These are phyloP conservation scores for Sporisorium sorghi DNA, from an alignment of 1,284 basidiomycete genomes.

Conservation along the genomic window DNA sequence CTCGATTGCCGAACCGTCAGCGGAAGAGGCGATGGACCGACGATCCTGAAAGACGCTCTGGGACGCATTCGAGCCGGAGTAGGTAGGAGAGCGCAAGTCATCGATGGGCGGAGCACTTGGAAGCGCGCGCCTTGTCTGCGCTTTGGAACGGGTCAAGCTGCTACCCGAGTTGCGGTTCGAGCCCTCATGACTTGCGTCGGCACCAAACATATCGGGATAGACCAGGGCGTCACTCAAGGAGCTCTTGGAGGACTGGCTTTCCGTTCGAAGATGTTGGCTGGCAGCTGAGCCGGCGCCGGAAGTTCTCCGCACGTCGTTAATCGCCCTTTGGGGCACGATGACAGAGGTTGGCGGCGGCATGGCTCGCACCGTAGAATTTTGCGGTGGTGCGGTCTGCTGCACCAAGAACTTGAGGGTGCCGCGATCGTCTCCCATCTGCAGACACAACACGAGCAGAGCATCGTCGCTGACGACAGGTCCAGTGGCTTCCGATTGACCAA, in stretches of 20 bases:
- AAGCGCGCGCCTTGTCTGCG: slow-evolving; percentile 44
- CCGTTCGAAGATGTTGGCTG: slow-evolving; percentile 45
- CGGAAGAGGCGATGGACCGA: slow-evolving; percentile 42
- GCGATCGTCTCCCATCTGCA: slow-evolving; percentile 66
- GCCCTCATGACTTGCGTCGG: slow-evolving; percentile 28
- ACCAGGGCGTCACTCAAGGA: slow-evolving; percentile 53
- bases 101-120: slow-evolving; percentile 42
- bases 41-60: slow-evolving; percentile 31
- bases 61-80: slow-evolving; percentile 5
- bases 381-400: slow-evolving; percentile 48
- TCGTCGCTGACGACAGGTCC: slow-evolving; percentile 65
- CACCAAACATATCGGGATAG: slow-evolving; percentile 32
- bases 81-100: slow-evolving; percentile 41
- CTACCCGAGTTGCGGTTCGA: slow-evolving; percentile 47
- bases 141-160: slow-evolving; percentile 50
- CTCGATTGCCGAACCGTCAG: slow-evolving; percentile 32
- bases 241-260: slow-evolving; percentile 57
- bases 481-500: slow-evolving; percentile 58
- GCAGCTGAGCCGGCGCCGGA: slow-evolving; percentile 23
- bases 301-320: slow-evolving; percentile 29
- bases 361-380: slow-evolving; percentile 39
- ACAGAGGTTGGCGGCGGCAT: slow-evolving; percentile 50
- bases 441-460: slow-evolving; percentile 63
- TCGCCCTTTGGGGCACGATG: slow-evolving; percentile 22
- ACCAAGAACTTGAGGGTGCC: slow-evolving; percentile 68